Evolutionary conservation across 2,329 filamentous ascomycete genomes (phyloP), one percentile per base, ranked within the genome.

Genomic region (Aureobasidium sp.): DNA sequence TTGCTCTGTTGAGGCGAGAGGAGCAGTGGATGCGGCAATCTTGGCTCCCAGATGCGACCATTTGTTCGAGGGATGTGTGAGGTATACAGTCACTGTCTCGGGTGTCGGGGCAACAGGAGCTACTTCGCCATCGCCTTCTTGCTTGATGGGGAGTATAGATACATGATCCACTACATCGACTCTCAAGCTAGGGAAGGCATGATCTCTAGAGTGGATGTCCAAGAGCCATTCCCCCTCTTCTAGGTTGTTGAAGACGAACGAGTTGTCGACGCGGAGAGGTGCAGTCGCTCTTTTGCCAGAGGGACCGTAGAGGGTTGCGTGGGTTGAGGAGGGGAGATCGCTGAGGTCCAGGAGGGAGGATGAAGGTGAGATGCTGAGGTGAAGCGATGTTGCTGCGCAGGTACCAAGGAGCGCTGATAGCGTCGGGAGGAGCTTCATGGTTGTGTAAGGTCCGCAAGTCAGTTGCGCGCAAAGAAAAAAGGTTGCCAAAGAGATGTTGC

Each of bases 21-120:
- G 6, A 32, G 57, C 36, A 13, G 32, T 16, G 9, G 57, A 49
- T 6, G 57, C 13, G 2, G 73, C 77, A 55, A 80, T 77, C 49
- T 73, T 79, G 76, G 89, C 87, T 16, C 92, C 93, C 70, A 85
- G 88, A 72, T 96, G 95, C 21, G 81, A 85, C 91, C 93, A 97
- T 67, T 94, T 89, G 69, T 96, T 93, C 0, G 91, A 91, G 50
- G 91, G 81, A 72, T 87, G 96, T 29, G 91, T 96, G 78, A 93
- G 89, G 87, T 89, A 94, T 30, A 86, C 86, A 45, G 81, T 76
- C 3, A 91, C 79, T 50, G 80, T 73, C 44, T 78, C 74, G 62
- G 72, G 63, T 66, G 64, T 37, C 11, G 34, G 1, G 37, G 8
- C 30, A 21, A 48, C 69, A 67, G 2, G 67, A 47, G 34, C 62